Conservation (phyloP, 345 rosid genomes). For the Linum lewisii region DNA sequence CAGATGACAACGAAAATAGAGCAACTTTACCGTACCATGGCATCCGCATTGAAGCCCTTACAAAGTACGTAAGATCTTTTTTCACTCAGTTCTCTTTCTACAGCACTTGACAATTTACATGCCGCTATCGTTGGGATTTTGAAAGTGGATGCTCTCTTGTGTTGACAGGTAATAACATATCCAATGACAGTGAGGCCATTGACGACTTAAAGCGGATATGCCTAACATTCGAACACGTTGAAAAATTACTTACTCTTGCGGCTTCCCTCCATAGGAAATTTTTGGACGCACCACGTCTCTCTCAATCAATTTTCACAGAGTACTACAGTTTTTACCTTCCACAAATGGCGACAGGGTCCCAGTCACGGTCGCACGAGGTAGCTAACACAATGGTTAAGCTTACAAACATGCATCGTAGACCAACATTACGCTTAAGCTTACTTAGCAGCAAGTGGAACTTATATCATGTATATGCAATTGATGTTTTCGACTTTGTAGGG, state of each 20-base stretch:
- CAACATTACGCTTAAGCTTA: no score
- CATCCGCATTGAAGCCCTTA: conserved; percentile 50
- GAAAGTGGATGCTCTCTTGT: background rate
- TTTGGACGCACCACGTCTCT: conserved; percentile 51
- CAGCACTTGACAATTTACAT: background rate
- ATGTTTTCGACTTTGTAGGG: no score
- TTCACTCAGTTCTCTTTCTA: conserved; percentile 6
- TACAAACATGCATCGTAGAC: no score
- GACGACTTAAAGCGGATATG: conserved; percentile 61
- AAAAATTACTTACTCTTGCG: conserved; percentile 64
- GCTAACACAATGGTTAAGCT: background rate
- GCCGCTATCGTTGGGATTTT: background rate
- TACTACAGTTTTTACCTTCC: conserved; percentile 49
- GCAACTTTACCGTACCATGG: conserved; percentile 58
- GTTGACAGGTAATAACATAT: conserved; percentile 47
- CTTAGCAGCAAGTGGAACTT: no score
- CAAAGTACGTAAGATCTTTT: conserved; percentile 32
- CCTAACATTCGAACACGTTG: conserved; percentile 60
- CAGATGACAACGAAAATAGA: conserved; percentile 60
- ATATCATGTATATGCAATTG: no score
- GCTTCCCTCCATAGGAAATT: conserved; percentile 86
- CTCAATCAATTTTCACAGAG: conserved; percentile 63
- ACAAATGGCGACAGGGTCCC: conserved; percentile 38
- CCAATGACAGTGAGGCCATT: conserved; percentile 38
- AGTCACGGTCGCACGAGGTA: conserved; percentile 40